Conservation (phyloP, 148 eudicot species). For the Cornus suecica region DNA sequence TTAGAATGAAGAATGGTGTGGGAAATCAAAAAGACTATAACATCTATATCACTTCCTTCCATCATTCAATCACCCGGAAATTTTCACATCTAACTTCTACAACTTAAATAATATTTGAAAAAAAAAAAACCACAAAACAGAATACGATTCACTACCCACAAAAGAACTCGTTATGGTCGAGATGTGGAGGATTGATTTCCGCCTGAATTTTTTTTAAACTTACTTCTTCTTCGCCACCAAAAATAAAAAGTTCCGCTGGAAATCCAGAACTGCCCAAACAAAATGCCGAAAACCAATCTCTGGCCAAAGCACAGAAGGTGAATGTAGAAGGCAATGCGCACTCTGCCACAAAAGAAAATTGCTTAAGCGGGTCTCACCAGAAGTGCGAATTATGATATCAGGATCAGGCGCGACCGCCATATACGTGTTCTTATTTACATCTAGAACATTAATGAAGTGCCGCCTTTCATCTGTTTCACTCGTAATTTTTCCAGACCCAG, state of each 20-base stretch:
- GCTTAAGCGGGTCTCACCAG: slow-evolving; percentile 76
- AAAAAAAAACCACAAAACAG: background rate
- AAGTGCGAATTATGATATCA: slow-evolving; percentile 61
- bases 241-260: slow-evolving; percentile 37
- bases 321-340: slow-evolving; percentile 42
- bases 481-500: slow-evolving; percentile 22
- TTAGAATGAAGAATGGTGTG: no score
- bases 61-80: background rate
- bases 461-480: slow-evolving; percentile 11
- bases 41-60: background rate
- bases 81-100: background rate
- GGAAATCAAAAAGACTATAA: no score
- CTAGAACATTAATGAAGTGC: slow-evolving; percentile 21
- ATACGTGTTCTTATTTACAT: slow-evolving; percentile 56
- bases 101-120: no score
- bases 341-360: slow-evolving; percentile 80
- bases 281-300: slow-evolving; percentile 60
- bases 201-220: background rate
- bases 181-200: background rate
- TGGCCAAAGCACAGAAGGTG: slow-evolving; percentile 67
- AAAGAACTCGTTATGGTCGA: background rate
- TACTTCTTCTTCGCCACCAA: slow-evolving; percentile 42
- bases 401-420: slow-evolving; percentile 55
- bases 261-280: slow-evolving; percentile 53
- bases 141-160: background rate